A percentile compares a stretch with the other conserved stretches of the same genome.
Evolutionary conservation across 108 stramenopile genomes (phyloP).

Genomic region (Pseudonitzschia multistriata): DNA sequence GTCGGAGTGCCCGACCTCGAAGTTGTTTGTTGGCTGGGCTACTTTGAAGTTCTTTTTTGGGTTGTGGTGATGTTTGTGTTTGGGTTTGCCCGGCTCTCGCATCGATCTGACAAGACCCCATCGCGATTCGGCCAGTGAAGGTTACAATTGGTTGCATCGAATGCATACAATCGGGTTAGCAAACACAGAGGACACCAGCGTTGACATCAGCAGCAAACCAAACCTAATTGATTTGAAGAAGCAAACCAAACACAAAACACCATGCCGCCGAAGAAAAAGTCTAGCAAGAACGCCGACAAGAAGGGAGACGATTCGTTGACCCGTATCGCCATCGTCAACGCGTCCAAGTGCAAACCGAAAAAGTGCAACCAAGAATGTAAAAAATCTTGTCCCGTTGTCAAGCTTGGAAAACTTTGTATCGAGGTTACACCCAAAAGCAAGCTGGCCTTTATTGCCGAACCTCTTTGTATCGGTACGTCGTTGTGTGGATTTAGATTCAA

Average conservation of each 20-base stretch:
- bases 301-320: slow-evolving; percentile 69
- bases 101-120: not conserved
- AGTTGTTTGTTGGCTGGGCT: not conserved
- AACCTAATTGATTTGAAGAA: not conserved
- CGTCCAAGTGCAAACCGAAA: slow-evolving; percentile 96
- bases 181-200: too few species aligned
- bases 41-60: not conserved
- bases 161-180: too few species aligned
- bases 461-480: slow-evolving; percentile 82
- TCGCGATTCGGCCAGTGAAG: too few species aligned
- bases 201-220: too few species aligned
- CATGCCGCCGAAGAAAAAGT: slow-evolving; percentile 78
- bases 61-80: not conserved
- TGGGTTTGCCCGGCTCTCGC: not conserved
- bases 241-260: not conserved
- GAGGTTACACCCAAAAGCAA: slow-evolving; percentile 91
- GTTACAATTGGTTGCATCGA: too few species aligned
- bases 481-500: not conserved
- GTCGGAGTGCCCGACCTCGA: too few species aligned
- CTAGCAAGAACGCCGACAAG: slow-evolving; percentile 11
- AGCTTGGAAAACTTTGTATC: slow-evolving; percentile 95
- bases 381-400: slow-evolving; percentile 93
- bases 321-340: slow-evolving; percentile 92
- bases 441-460: slow-evolving; percentile 89
- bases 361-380: slow-evolving; percentile 97